Base-by-base conservation (phyloP, 2,329 filamentous ascomycete species). In the Sclerotinia borealis region DNA sequence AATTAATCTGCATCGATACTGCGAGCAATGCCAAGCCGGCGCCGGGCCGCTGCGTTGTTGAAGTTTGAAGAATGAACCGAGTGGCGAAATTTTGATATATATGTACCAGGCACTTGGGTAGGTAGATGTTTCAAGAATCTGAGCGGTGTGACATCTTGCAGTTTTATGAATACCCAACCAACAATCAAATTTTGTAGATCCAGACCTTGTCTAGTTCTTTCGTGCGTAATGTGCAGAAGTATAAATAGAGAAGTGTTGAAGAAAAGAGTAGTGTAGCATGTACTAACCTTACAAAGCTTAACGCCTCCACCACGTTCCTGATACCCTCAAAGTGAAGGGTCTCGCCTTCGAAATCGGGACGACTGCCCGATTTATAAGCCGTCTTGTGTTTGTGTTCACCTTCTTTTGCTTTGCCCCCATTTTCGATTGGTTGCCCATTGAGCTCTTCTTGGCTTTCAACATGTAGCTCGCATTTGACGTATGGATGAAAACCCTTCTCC, bases 401-500 rank as follows among this genome's bases (percentile, higher is more conserved):
- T 65, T 83, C 81, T 68, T 85, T 84, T 63, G 80, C 78, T 66
- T 80, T 79, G 7, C 79, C 77, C 27, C 78, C 78, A 52, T 80
- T 81, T 41, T 76, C 72, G 19, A 76, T 72, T 51, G 72, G 59
- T 55, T 76, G 71, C 64, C 70, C 69, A 65, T 64, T 64, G 17
- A 63, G 63, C 66, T 76, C 80, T 65, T 75, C 75, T 9, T 74
- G 73, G 65, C 81, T 89, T 72, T 95, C 92, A 19, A 93, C 85
- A 74, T 96, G 91, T 62, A 97, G 77, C 73, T 95, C 89, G 67
- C 88, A 88, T 73, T 89, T 92, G 70, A 96, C 83, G 64, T 90
- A 85, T 1, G 91, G 91, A 45, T 86, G 85, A 66, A 95, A 90
- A 49, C 76, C 74, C 54, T 72, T 73, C 56, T 67, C 66, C 5